phyloP scores from a whole-genome alignment of 148 eudicot genomes.

The Rheum nobile region DNA sequence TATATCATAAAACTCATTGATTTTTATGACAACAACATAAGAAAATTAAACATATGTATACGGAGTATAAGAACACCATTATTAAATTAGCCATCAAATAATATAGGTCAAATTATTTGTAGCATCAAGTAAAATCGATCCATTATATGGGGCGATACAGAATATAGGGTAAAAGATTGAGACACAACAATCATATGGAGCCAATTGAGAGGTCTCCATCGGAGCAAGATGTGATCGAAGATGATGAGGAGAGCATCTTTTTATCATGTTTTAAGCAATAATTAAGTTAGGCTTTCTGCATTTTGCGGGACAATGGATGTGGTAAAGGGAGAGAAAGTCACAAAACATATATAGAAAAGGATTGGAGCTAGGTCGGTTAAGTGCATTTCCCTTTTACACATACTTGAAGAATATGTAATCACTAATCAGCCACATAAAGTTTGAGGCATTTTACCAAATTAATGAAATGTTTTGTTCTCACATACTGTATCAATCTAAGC shows the following conservation, averaged over 20 bases:
- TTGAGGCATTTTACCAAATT: neutral
- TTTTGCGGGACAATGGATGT: neutral
- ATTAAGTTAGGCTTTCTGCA: neutral
- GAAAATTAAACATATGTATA: no score
- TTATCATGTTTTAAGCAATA: constrained; percentile 3
- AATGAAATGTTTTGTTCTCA: neutral
- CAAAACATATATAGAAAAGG: neutral
- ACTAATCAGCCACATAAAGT: neutral
- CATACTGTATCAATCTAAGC: neutral
- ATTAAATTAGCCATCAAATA: no score
- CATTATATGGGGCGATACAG: neutral
- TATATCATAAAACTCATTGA: no score
- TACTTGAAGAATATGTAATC: no score
- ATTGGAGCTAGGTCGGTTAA: neutral
- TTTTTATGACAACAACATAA: no score
- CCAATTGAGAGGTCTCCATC: neutral
- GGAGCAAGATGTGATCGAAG: neutral
- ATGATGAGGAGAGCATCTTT: constrained; percentile 1
- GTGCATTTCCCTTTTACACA: no score
- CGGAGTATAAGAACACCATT: no score
- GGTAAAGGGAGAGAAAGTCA: neutral
- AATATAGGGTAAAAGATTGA: neutral
- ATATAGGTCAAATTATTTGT: no score
- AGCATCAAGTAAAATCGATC: no score
- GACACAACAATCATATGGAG: neutral